phyloP scores from a whole-genome alignment of 495 filamentous ascomycete species.

The Lentithecium fluviatile region DNA sequence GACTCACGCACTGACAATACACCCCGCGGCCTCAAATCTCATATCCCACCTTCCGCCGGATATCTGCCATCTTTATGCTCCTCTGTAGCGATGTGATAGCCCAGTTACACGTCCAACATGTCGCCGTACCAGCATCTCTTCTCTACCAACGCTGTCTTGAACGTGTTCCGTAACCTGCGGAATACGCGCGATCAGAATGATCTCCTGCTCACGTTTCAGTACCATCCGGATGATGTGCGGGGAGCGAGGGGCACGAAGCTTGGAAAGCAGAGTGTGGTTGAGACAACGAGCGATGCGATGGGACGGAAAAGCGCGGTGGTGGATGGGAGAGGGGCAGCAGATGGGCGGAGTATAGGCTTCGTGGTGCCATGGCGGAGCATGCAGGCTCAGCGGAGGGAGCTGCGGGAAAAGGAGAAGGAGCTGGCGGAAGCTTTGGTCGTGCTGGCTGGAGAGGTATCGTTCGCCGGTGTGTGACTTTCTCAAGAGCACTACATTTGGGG shows the following conservation, averaged over 20 bases:
- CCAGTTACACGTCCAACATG: conserved; percentile 4
- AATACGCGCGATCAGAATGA: conserved; percentile 20
- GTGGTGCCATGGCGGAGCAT: conserved; percentile 31
- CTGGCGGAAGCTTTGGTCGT: conserved; percentile 24
- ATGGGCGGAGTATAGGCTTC: conserved; percentile 23
- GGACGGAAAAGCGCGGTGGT: neutral
- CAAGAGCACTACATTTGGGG: neutral
- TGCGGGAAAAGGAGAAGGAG: conserved; percentile 29
- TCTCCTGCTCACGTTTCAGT: conserved; percentile 24
- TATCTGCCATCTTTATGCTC: too few species aligned
- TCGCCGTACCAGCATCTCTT: conserved; percentile 29
- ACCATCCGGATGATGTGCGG: conserved; percentile 16
- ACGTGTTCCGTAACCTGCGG: conserved; percentile 26
- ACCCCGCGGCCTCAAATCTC: too few species aligned
- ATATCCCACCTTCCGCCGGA: too few species aligned
- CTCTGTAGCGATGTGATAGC: neutral
- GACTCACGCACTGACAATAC: too few species aligned
- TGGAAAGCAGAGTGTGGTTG: neutral
- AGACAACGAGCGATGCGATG: conserved; percentile 1
- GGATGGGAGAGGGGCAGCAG: neutral
- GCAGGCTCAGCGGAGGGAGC: conserved; percentile 21
- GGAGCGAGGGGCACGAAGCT: neutral
- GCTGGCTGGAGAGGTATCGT: conserved; percentile 24
- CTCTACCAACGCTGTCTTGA: conserved; percentile 19
- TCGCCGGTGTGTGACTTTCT: conserved; percentile 11